Base-by-base conservation (phyloP, 176 grass and related monocot species). In the Aegilops tauschii region DNA sequence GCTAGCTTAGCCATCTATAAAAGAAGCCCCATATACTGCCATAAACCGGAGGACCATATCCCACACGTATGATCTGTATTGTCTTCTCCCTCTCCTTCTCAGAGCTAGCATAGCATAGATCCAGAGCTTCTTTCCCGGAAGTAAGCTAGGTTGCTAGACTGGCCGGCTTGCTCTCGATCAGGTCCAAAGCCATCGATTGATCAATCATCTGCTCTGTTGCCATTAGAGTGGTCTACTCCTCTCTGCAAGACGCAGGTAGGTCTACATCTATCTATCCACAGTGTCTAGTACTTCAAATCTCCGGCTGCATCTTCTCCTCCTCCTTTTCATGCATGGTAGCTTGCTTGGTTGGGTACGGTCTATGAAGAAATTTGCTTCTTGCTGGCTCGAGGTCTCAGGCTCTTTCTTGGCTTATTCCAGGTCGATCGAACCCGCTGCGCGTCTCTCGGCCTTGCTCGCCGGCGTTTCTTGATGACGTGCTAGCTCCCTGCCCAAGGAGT, bases 31-130 rank as follows among this genome's bases (percentile, higher is more conserved):
- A 69, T 49, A 91, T 84, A 77, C 76, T 54, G 39, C 81, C 85
- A 84, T 88, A 69, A 52, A 81, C 81, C 49, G 62, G 85, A 91
- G 74, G 89, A 75, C 89, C 89, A 84, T 87, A 86, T 90, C 79
- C 86, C 79, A 59, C 58, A 87, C 67, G 85, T 29, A 87, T 49
- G 35, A 81, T 84, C 37, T 80, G 81, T 76, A 86, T 80, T 68
- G 69, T 84, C 87, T 77, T 45, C 59, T 79, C 75, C 59, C 63
- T 72, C 3, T 39, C 34, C 54, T 49, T 8, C 80, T 85, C 78
- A 45, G 82, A 84, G 80, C 71, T 23, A 47, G 39, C 68, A 36
- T 50, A 40, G 20, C 40, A 45, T 44, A 81, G 79, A 45, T 73
- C 80, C 73, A 65, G 81, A 81, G 9, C 90, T 52, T 76, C 84